These are phyloP conservation scores for Panellus pusillus DNA, from an alignment of 768 basidiomycete genomes.

Conservation along the genomic window DNA sequence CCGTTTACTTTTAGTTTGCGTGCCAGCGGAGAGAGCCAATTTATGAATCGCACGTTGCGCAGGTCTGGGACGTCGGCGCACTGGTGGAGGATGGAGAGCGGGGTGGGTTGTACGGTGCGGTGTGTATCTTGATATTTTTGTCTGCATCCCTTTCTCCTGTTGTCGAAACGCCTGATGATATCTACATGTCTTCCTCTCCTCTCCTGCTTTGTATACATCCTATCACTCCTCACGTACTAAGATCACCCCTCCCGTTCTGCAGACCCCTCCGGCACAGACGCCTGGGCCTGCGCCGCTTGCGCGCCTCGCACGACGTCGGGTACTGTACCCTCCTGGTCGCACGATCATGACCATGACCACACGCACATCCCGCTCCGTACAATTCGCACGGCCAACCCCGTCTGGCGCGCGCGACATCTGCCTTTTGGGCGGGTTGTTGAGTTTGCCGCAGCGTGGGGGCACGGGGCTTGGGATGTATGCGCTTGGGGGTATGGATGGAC, in stretches of 20 bases:
- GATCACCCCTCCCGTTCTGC: neutral
- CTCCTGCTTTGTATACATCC: no score
- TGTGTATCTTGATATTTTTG: neutral
- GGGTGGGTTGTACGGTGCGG: neutral
- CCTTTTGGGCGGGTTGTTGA: conserved; percentile 91
- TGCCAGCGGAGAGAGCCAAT: neutral
- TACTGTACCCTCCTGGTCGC: neutral
- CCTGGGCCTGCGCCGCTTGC: conserved; percentile 8
- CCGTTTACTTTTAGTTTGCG: neutral
- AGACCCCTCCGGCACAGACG: neutral
- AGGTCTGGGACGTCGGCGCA: conserved; percentile 14
- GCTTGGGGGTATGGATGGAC: conserved; percentile 26
- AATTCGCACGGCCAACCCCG: conserved; percentile 81
- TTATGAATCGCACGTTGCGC: neutral
- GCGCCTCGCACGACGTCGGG: neutral
- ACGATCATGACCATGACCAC: neutral
- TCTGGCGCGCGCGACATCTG: conserved; percentile 90
- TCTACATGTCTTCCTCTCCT: no score
- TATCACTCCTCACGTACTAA: no score
- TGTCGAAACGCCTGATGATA: no score
- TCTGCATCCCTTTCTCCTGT: neutral
- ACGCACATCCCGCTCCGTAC: conserved; percentile 41
- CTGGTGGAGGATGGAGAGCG: neutral
- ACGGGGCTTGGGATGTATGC: conserved; percentile 85
- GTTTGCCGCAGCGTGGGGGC: conserved; percentile 85